Base-by-base conservation (phyloP, 371 early-diverging fungal species). In the Apophysomyces ossiformis region DNA sequence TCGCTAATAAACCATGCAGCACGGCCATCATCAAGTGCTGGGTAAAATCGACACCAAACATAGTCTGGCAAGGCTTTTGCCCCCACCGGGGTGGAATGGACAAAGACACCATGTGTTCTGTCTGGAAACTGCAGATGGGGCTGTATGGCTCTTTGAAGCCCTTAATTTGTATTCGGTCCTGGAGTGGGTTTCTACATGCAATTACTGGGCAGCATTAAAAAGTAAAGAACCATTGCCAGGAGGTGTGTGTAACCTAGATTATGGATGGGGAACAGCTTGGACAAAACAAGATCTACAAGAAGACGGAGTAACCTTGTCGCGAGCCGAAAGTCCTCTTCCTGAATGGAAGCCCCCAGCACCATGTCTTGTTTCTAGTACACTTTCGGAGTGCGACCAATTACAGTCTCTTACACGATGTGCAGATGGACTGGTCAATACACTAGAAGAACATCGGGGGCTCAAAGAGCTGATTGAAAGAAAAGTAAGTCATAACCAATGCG, bases 161-260 rank as follows among this genome's bases (percentile, higher is more conserved):
- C 47, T 41, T 0, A 64, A 67, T 41, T 16, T 63, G 16, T 69
- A 68, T 56, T 61, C 70, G 2, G 59, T 60, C 8, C 65, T 71
- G 12, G 70, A 69, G 2, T 78, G 79, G 79, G 72, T 72, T 0
- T 66, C 67, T 8, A 59, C 68, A 1, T 61, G 66, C 36, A 75
- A 78, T 50, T 47, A 65, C 1, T 65, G 74, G 26, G 73, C 76
- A 0, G 76, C 79, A 1, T 46, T 58, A 12, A 65, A 71, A 15
- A 76, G 74, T 41, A 76, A 76, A 45, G 70, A 69, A 35, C 62
- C 76, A 5, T 44, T 76, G 16, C 63, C 44, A 15, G 79, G 76
- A 32, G 79, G 72, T 0, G 58, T 78, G 12, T 63, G 68, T n/a
- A 78, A 76, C 16, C 57, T 76, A 46, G 76, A 78, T 38, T 78